phyloP scores from a whole-genome alignment of 1,284 basidiomycete species.

The Rhodotorula glutinis region DNA sequence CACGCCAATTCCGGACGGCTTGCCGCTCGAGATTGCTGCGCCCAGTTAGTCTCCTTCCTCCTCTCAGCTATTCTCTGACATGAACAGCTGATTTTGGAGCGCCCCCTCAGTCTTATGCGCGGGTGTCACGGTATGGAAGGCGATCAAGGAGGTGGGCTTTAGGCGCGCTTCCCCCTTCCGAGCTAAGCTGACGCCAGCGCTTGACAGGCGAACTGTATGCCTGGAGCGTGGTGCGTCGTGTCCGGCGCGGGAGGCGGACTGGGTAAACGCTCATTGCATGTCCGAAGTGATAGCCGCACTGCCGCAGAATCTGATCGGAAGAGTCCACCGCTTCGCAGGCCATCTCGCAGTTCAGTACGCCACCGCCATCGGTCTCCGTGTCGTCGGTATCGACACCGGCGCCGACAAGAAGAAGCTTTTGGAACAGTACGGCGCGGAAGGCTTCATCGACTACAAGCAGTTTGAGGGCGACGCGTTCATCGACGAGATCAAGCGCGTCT shows the following conservation, averaged over 20 bases:
- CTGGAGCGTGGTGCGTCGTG: slow-evolving; percentile 10
- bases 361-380: slow-evolving; percentile 21
- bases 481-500: slow-evolving; percentile 26
- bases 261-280: no score
- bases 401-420: slow-evolving; percentile 35
- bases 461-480: slow-evolving; percentile 7
- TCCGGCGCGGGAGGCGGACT: slow-evolving; percentile 37
- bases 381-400: slow-evolving; percentile 39
- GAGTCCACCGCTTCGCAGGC: neutral
- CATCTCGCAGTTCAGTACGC: slow-evolving; percentile 51
- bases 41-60: slow-evolving; percentile 3
- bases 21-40: slow-evolving; percentile 25
- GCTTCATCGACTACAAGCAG: slow-evolving; percentile 38
- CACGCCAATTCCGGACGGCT: slow-evolving; percentile 31
- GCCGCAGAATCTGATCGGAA: no score
- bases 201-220: no score
- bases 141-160: slow-evolving; percentile 15
- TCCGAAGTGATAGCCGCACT: no score
- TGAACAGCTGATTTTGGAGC: neutral
- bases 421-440: slow-evolving; percentile 28
- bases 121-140: slow-evolving; percentile 37
- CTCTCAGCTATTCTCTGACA: no score
- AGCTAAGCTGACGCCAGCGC: no score
- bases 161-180: no score
- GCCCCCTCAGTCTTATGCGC: slow-evolving; percentile 21